A percentile compares a stretch with the other conserved stretches of the same genome.
Conservation (phyloP, 257 asterid species). For the Ocimum tenuiflorum region DNA sequence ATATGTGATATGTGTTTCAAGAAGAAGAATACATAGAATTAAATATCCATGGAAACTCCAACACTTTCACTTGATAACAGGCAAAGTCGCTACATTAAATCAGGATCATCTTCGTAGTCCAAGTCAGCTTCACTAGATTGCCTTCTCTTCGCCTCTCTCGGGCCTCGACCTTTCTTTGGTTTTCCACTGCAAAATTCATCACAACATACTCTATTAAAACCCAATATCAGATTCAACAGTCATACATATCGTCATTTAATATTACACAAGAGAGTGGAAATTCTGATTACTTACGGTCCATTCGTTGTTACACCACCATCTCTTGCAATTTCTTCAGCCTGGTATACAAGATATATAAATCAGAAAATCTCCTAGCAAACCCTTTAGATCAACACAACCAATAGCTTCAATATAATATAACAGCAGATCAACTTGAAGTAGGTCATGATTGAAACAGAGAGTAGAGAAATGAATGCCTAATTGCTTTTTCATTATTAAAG, state of each 20-base stretch:
- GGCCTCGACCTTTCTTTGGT: slow-evolving; percentile 79
- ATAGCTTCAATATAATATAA: background rate
- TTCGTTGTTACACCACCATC: slow-evolving; percentile 68
- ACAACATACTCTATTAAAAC: background rate
- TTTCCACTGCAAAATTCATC: slow-evolving; percentile 58
- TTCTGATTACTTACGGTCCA: slow-evolving; percentile 64
- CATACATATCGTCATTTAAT: background rate
- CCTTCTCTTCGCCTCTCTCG: slow-evolving; percentile 88
- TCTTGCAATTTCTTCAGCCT: slow-evolving; percentile 92
- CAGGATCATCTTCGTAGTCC: slow-evolving; percentile 94
- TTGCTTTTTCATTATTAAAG: background rate
- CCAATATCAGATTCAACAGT: background rate
- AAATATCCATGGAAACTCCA: too few relatives aligned
- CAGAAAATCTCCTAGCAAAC: background rate
- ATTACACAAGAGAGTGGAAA: background rate
- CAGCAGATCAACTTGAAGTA: background rate
- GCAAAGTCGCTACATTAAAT: slow-evolving; percentile 49
- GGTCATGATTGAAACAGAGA: slow-evolving; percentile 7
- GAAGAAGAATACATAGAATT: too few relatives aligned
- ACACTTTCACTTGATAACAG: background rate
- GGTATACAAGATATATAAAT: slow-evolving; percentile 21
- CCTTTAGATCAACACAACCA: background rate
- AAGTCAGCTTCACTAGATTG: slow-evolving; percentile 84
- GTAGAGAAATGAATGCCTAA: background rate
- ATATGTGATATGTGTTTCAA: too few relatives aligned